Evolutionary conservation across 441 rosid species (phyloP), one percentile per base, ranked within the genome.

Genomic region (Populus trichocarpa): DNA sequence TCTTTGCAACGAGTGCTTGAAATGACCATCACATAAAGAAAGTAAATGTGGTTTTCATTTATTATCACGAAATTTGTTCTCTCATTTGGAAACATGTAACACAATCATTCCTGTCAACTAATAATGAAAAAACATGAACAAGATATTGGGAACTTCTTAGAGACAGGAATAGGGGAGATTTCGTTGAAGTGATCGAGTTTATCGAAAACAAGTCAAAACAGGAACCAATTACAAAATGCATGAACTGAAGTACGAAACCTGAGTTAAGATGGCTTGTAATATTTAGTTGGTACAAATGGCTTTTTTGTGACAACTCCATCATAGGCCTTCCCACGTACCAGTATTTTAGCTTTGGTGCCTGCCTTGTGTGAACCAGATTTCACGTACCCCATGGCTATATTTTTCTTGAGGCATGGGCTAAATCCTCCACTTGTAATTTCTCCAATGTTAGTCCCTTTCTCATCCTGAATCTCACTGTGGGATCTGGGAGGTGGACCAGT

Each of bases 341-440:
- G 67, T 69, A 96, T 81, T 84, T 96, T 92, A 59, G 89, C 92
- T 73, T 91, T 92, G 80, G 96, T 90, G 71, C 97, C 97, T 0
- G 74, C 84, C 83, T 96, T 96, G 91, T 96, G 99, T 38, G 69
- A 80, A 71, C 98, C 99, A 0, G 99, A 94, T 76, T 94, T 94
- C 73, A 94, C 98, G 12, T 94, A 96, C 30, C 98, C 97, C 99
- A 96, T 96, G 28, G 96, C 92, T 73, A 96, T 90, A 89, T 94
- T 94, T 92, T 93, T 96, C 96, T 94, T 94, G 68, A 94, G 86
- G 92, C 95, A 94, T 1, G 99, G 98, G 79, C 98, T 91, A 59
- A 96, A 96, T 75, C 98, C 99, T 8, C 98, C 98, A n/a, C 99
- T 96, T 4, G 99, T 94, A 78, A 96, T 78, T 86, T 96, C 98